Evolutionary conservation across 768 basidiomycete genomes (phyloP).

Genomic region (Mycena galopus): DNA sequence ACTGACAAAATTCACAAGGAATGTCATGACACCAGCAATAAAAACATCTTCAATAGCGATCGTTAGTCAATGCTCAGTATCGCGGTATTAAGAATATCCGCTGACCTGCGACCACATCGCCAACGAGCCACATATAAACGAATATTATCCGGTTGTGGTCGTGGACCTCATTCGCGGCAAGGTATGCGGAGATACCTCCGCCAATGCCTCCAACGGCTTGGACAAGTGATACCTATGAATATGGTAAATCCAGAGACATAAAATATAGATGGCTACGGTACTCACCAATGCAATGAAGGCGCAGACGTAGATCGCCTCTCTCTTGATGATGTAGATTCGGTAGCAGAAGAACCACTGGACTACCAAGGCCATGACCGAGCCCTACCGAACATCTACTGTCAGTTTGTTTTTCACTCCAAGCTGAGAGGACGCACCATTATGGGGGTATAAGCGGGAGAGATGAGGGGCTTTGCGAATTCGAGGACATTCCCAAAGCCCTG

Average conservation of each 20-base stretch:
- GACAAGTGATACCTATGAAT: constrained; percentile 8
- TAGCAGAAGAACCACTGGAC: constrained; percentile 33
- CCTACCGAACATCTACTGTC: background rate
- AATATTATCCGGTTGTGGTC: constrained; percentile 30
- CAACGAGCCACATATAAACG: constrained; percentile 32
- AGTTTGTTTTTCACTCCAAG: background rate
- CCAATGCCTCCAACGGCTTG: constrained; percentile 29
- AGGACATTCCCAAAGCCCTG: constrained; percentile 28
- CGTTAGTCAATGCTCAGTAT: background rate
- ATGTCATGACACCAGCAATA: constrained; percentile 26
- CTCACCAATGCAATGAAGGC: constrained; percentile 17
- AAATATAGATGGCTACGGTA: background rate
- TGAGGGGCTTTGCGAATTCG: constrained; percentile 13
- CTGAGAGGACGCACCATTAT: background rate
- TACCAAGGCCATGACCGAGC: constrained; percentile 24
- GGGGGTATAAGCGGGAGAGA: constrained; percentile 29
- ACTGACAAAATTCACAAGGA: constrained; percentile 13
- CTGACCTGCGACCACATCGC: constrained; percentile 25
- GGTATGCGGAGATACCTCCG: constrained; percentile 19
- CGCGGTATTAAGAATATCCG: background rate
- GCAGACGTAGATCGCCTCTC: background rate
- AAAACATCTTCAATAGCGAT: constrained; percentile 12
- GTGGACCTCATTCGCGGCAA: constrained; percentile 17
- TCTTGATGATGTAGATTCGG: constrained; percentile 27
- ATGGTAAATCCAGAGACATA: background rate